phyloP scores from a whole-genome alignment of 768 basidiomycete genomes.

The Kwoniella bestiolae region DNA sequence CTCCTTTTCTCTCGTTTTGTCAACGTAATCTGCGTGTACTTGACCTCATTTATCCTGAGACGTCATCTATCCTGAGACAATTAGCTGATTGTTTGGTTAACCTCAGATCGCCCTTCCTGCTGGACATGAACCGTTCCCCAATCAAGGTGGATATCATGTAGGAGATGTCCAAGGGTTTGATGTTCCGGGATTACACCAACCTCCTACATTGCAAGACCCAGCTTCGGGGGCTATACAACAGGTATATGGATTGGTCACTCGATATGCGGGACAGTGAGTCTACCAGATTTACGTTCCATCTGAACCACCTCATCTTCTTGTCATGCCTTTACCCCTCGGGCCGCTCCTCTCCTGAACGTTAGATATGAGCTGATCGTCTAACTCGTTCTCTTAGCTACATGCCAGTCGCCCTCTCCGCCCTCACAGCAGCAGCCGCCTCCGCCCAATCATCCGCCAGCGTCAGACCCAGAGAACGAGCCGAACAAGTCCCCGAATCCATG shows the following conservation, averaged over 20 bases:
- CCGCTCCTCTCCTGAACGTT: no score
- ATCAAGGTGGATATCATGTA: conserved; percentile 2
- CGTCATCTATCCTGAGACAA: no score
- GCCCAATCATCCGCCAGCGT: not conserved
- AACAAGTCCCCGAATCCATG: conserved; percentile 36
- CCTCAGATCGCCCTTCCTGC: conserved; percentile 27
- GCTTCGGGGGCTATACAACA: conserved; percentile 49
- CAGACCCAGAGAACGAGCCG: conserved; percentile 2
- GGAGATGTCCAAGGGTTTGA: conserved; percentile 17
- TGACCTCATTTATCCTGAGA: no score
- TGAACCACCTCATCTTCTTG: no score
- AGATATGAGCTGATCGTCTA: no score
- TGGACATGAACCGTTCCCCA: conserved; percentile 5
- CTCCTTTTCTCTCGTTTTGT: no score
- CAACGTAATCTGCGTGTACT: no score
- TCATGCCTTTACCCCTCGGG: no score
- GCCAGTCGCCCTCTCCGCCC: conserved; percentile 42
- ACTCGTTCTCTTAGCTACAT: conserved; percentile 43
- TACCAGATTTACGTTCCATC: no score
- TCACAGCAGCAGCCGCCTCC: conserved; percentile 26
- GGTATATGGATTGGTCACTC: conserved; percentile 41
- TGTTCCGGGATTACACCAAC: conserved; percentile 36
- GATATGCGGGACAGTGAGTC: conserved; percentile 52
- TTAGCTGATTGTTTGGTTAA: not conserved
- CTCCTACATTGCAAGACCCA: conserved; percentile 56